A percentile compares a stretch with the other conserved stretches of the same genome.
Evolutionary conservation across 441 rosid species (phyloP).

Genomic region (Pelargonium cotyledonis): DNA sequence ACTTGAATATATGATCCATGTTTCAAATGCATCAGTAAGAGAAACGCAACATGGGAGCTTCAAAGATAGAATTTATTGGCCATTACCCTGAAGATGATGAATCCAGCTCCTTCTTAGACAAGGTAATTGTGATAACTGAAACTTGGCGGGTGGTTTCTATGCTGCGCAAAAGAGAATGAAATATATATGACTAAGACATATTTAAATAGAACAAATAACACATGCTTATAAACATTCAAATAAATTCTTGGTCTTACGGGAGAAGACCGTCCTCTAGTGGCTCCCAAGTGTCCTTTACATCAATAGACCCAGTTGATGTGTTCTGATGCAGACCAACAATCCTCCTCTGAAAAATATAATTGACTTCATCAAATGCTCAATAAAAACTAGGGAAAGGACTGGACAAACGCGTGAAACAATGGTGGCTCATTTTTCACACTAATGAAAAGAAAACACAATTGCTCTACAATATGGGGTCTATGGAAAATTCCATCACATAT

Average conservation of each 20-base stretch:
- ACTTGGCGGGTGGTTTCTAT: slow-evolving; percentile 93
- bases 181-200: too few relatives aligned
- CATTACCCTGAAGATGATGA: slow-evolving; percentile 56
- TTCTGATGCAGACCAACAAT: slow-evolving; percentile 82
- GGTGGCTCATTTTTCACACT: too few relatives aligned
- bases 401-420: too few relatives aligned
- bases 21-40: too few relatives aligned
- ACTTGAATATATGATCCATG: too few relatives aligned
- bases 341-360: slow-evolving; percentile 47
- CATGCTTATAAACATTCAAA: not conserved
- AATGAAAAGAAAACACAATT: too few relatives aligned
- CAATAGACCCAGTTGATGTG: slow-evolving; percentile 74
- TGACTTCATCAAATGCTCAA: not conserved
- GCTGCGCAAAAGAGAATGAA: slow-evolving; percentile 25
- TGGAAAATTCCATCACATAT: too few relatives aligned
- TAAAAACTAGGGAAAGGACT: too few relatives aligned
- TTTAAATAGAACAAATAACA: slow-evolving; percentile 6
- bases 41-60: not conserved
- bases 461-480: too few relatives aligned
- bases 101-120: slow-evolving; percentile 67
- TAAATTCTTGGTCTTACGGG: slow-evolving; percentile 45
- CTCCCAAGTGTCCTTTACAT: slow-evolving; percentile 87
- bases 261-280: slow-evolving; percentile 96
- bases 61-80: not conserved
- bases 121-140: slow-evolving; percentile 72